These are phyloP conservation scores for Zea luxurians DNA, from an alignment of 176 grass and related monocot genomes.

Conservation along the genomic window DNA sequence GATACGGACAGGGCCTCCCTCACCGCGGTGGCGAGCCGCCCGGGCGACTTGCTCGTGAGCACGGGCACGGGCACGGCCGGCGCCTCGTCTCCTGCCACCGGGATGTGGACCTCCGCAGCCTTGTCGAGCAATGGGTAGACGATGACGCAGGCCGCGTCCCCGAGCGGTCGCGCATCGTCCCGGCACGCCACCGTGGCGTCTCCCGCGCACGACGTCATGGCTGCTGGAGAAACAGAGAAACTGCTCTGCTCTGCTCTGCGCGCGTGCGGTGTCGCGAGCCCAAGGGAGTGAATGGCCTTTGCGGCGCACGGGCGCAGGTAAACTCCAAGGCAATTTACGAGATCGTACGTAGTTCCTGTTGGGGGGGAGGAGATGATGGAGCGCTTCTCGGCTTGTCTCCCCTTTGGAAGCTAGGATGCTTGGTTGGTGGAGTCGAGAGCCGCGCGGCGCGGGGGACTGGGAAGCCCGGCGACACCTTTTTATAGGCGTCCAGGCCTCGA, in stretches of 20 bases:
- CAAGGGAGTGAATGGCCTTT: not conserved
- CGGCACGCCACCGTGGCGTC: constrained; percentile 28
- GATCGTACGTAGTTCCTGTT: not conserved
- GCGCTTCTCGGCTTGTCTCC: constrained; percentile 26
- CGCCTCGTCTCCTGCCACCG: constrained; percentile 3
- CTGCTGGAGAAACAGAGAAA: constrained; percentile 30
- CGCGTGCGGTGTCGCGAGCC: too few species aligned
- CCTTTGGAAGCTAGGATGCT: constrained; percentile 20
- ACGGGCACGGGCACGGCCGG: constrained; percentile 21
- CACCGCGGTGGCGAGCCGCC: constrained; percentile 33
- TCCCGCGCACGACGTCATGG: constrained; percentile 32
- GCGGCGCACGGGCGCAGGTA: constrained; percentile 19
- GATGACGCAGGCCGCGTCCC: not conserved
- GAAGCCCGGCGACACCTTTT: not conserved
- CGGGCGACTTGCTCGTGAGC: constrained; percentile 40
- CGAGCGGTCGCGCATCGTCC: constrained; percentile 13
- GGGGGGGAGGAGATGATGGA: not conserved
- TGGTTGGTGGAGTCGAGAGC: constrained; percentile 28
- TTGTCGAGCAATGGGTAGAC: constrained; percentile 42
- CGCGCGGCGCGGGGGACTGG: constrained; percentile 24
- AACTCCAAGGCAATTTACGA: not conserved
- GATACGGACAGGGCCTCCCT: constrained; percentile 37
- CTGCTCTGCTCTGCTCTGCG: not conserved
- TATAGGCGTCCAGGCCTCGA: constrained; percentile 23
- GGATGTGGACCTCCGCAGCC: constrained; percentile 26